phyloP scores from a whole-genome alignment of 106 monocot genomes.

The Gastrodia elata region DNA sequence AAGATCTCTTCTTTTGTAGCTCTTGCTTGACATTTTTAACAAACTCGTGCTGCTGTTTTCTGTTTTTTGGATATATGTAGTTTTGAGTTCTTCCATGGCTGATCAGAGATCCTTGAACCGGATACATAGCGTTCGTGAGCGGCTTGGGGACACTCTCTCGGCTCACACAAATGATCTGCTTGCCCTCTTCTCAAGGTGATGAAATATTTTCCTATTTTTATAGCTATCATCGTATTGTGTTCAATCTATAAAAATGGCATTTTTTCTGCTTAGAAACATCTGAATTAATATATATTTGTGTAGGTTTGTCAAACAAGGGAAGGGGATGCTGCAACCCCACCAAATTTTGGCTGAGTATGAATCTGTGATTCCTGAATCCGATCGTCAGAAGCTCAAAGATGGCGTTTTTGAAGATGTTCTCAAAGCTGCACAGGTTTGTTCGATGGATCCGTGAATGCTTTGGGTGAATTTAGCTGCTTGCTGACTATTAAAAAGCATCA shows the following conservation, averaged over 20 bases:
- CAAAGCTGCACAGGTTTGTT: constrained; percentile 51
- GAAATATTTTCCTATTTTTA: not conserved
- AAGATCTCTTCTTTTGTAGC: not conserved
- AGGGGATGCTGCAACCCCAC: constrained; percentile 87
- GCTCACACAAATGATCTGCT: constrained; percentile 66
- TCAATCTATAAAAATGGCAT: too few relatives aligned
- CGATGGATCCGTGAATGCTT: not conserved
- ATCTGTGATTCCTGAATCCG: constrained; percentile 37
- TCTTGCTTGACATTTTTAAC: not conserved
- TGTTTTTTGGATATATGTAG: not conserved
- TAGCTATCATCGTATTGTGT: not conserved
- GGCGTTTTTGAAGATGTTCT: constrained; percentile 53
- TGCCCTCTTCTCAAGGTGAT: constrained; percentile 57
- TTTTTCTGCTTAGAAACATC: not conserved
- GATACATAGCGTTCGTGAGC: constrained; percentile 53
- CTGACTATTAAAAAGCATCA: not conserved
- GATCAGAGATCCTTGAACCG: constrained; percentile 24
- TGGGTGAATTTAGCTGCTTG: not conserved
- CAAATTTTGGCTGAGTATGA: constrained; percentile 59
- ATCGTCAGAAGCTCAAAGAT: constrained; percentile 34
- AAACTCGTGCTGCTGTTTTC: not conserved
- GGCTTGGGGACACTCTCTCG: constrained; percentile 48
- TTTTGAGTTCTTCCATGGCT: constrained; percentile 12
- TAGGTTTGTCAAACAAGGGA: constrained; percentile 87
- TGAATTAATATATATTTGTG: not conserved